phyloP scores from a whole-genome alignment of 1,284 basidiomycete species.

The Ceratobasidium theobromae region DNA sequence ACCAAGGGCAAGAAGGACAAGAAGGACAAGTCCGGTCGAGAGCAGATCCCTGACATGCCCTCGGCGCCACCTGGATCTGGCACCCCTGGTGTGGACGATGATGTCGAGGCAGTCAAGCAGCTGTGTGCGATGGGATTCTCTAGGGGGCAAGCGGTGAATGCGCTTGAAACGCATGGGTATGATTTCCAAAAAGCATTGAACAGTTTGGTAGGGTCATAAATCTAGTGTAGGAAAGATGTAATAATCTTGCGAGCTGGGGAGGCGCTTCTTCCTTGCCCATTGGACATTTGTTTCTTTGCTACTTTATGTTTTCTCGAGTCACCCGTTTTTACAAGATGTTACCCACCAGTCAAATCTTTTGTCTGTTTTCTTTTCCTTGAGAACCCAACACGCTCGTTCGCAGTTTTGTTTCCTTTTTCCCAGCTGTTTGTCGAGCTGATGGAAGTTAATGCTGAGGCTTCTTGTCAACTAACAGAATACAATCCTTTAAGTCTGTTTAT shows the following conservation, averaged over 20 bases:
- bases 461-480: no score
- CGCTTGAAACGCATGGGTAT: slow-evolving; percentile 71
- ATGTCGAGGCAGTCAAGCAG: slow-evolving; percentile 74
- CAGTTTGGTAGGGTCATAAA: slow-evolving; percentile 51
- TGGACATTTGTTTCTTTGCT: neutral
- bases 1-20: slow-evolving; percentile 57
- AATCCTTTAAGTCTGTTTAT: no score
- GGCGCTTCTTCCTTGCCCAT: no score
- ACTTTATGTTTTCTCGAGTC: neutral
- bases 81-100: slow-evolving; percentile 66
- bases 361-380: neutral
- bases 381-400: neutral
- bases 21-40: slow-evolving; percentile 44
- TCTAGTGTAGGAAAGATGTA: no score
- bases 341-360: neutral
- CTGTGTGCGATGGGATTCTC: slow-evolving; percentile 82
- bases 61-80: slow-evolving; percentile 46
- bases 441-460: no score
- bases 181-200: slow-evolving; percentile 74
- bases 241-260: no score
- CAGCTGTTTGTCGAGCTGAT: no score
- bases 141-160: slow-evolving; percentile 70
- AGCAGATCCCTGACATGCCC: slow-evolving; percentile 40
- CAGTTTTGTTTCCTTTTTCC: neutral
- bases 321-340: neutral